These are phyloP conservation scores for Ulota crispa DNA, from an alignment of 225 moss, liverwort and hornwort genomes.

Conservation along the genomic window DNA sequence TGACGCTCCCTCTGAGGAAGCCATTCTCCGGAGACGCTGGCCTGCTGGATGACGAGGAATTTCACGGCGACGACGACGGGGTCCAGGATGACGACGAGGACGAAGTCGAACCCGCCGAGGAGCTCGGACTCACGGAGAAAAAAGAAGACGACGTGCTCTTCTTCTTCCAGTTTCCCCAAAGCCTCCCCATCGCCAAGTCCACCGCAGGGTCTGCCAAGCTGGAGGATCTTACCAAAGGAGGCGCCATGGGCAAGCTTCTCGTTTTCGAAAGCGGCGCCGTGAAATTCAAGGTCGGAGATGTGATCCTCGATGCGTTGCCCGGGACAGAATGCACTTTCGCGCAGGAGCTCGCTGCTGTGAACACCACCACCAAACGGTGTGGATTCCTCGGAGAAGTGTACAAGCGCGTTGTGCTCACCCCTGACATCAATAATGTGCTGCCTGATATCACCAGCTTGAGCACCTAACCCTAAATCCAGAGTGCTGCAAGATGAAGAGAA, in stretches of 20 bases:
- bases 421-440: constrained; percentile 55
- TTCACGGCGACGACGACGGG: constrained; percentile 40
- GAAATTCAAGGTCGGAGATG: constrained; percentile 82
- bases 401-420: constrained; percentile 83
- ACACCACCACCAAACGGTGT: constrained; percentile 68
- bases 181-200: constrained; percentile 47
- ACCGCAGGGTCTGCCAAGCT: constrained; percentile 36
- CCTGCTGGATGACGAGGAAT: constrained; percentile 65
- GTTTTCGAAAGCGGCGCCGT: constrained; percentile 93
- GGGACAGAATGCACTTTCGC: constrained; percentile 91
- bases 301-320: constrained; percentile 77
- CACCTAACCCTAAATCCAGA: not conserved
- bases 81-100: constrained; percentile 59
- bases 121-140: constrained; percentile 69
- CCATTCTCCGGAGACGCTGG: constrained; percentile 49
- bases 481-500: not conserved
- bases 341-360: constrained; percentile 86
- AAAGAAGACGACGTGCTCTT: constrained; percentile 66
- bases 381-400: constrained; percentile 86
- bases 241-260: constrained; percentile 85
- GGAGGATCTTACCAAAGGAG: constrained; percentile 70
- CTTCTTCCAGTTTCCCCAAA: constrained; percentile 88
- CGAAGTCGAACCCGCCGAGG: constrained; percentile 60
- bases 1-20: constrained; percentile 69
- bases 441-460: constrained; percentile 16